These are phyloP conservation scores for Malus domestica DNA, from an alignment of 306 rosid species.

Conservation along the genomic window ASM211411v1 NC_041801.1:16246001-16246500, in stretches of 20 bases:
- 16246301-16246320: not conserved
- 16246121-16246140: conserved; percentile 53
- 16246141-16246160: conserved; percentile 56
- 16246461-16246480: conserved; percentile 40
- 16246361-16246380: conserved; percentile 51
- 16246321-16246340: conserved; percentile 31
- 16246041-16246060: not conserved
- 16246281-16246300: not conserved
- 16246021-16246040: not conserved
- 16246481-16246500: conserved; percentile 53
- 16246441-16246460: conserved; percentile 46
- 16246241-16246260: no score
- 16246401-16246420: conserved; percentile 41
- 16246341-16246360: conserved; percentile 71
- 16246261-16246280: not conserved
- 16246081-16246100: conserved; percentile 69
- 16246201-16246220: not conserved
- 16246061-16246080: conserved; percentile 57
- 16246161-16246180: conserved; percentile 52
- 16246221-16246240: not conserved
- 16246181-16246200: conserved; percentile 38
- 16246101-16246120: conserved; percentile 71
- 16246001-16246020: not conserved
- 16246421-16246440: conserved; percentile 58
- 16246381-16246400: conserved; percentile 31